Conservation (phyloP, 129 eudicot genomes). For the Flaveria brownii region DNA sequence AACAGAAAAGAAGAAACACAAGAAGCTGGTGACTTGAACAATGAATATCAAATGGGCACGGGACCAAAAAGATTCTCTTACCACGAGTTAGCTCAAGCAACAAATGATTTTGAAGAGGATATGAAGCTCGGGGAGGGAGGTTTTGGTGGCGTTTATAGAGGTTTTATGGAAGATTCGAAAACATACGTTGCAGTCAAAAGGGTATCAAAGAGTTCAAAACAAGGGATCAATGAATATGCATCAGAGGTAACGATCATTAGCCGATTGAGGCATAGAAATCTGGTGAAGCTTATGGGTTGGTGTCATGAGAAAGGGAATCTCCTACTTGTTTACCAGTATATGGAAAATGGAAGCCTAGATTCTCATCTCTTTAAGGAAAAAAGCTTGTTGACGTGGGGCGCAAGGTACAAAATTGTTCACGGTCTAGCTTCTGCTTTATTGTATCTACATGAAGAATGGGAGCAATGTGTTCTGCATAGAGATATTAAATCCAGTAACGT, state of each 20-base stretch:
- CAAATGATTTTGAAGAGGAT: not conserved
- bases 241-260: constrained; percentile 36
- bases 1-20: not conserved
- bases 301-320: constrained; percentile 43
- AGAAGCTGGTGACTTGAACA: not conserved
- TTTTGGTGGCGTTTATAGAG: too few species aligned
- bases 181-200: too few species aligned
- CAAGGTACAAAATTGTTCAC: constrained; percentile 40
- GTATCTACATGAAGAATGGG: constrained; percentile 54
- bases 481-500: constrained; percentile 57
- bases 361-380: constrained; percentile 39
- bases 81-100: not conserved
- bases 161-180: too few species aligned
- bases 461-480: constrained; percentile 47
- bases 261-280: constrained; percentile 46
- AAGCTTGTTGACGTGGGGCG: constrained; percentile 35
- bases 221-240: not conserved
- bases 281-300: constrained; percentile 54
- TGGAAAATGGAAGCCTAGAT: constrained; percentile 42
- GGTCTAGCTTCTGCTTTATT: constrained; percentile 47
- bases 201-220: not conserved
- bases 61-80: not conserved
- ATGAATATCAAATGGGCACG: not conserved
- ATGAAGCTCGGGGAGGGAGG: too few species aligned
- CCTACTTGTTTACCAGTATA: constrained; percentile 40